A percentile compares a stretch with the other conserved stretches of the same genome.
These are phyloP conservation scores for Epichloe hybrida DNA, from an alignment of 2,329 filamentous ascomycete species.

Conservation along the genomic window DNA sequence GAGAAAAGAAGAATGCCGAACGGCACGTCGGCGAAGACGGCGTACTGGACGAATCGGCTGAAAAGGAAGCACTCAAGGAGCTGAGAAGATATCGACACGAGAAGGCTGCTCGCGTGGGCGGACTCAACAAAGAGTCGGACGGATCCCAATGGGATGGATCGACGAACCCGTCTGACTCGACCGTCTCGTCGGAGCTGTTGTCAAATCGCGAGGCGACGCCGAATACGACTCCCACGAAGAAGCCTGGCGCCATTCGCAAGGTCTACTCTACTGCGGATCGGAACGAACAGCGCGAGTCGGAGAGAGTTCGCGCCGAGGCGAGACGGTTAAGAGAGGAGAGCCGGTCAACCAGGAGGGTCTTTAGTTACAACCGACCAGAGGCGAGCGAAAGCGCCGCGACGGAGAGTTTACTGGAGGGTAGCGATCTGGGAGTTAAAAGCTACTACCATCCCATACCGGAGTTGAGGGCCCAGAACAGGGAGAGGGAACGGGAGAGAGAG, in stretches of 20 bases:
- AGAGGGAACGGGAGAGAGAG: constrained; percentile 17
- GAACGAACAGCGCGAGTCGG: constrained; percentile 35
- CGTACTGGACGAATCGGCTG: constrained; percentile 49
- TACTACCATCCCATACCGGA: constrained; percentile 44
- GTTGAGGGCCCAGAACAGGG: constrained; percentile 21
- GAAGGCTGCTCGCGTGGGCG: constrained; percentile 73
- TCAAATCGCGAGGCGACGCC: constrained; percentile 43
- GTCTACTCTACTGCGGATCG: constrained; percentile 48
- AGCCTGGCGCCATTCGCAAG: constrained; percentile 34
- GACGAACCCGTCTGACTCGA: constrained; percentile 52
- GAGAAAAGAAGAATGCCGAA: constrained; percentile 27
- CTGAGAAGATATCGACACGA: constrained; percentile 78
- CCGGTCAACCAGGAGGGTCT: constrained; percentile 33
- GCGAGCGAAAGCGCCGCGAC: constrained; percentile 19
- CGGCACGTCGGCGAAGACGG: constrained; percentile 44
- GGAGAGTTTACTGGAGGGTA: constrained; percentile 21
- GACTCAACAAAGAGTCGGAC: constrained; percentile 72
- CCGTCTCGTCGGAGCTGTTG: constrained; percentile 45
- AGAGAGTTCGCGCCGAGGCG: constrained; percentile 43
- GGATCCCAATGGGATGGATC: constrained; percentile 67
- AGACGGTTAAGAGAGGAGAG: constrained; percentile 40
- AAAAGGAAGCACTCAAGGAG: constrained; percentile 50
- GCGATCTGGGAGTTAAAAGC: constrained; percentile 43
- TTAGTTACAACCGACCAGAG: constrained; percentile 37
- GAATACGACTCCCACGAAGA: constrained; percentile 38